A percentile compares a stretch with the other conserved stretches of the same genome.
These are phyloP conservation scores for Salix brachista DNA, from an alignment of 345 rosid genomes.

Conservation along the genomic window DNA sequence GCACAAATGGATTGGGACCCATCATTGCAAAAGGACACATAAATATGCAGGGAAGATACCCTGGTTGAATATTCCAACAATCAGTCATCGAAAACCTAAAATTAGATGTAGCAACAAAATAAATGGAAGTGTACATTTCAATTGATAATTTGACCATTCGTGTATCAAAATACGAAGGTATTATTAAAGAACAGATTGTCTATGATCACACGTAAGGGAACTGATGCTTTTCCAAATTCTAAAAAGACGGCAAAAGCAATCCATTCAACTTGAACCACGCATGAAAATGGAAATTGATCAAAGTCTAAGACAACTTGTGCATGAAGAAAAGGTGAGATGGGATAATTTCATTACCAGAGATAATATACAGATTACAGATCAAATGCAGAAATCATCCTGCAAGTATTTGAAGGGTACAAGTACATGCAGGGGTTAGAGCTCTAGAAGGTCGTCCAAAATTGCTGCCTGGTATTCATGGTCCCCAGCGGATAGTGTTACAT, in stretches of 20 bases:
- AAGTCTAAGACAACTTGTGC: not conserved
- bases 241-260: not conserved
- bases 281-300: not conserved
- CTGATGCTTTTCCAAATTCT: not conserved
- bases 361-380: constrained; percentile 21
- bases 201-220: too few species aligned
- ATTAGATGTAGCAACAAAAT: not conserved
- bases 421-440: constrained; percentile 17
- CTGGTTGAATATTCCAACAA: not conserved
- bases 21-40: not conserved
- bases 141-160: not conserved
- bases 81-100: not conserved
- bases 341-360: constrained; percentile 14
- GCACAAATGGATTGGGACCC: constrained; percentile 4
- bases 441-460: constrained; percentile 47
- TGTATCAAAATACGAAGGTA: not conserved
- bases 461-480: constrained; percentile 20
- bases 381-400: not conserved
- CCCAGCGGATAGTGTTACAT: constrained; percentile 26
- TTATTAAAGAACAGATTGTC: too few species aligned
- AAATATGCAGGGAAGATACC: not conserved
- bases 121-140: not conserved
- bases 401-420: not conserved
- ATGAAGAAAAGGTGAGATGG: too few species aligned
- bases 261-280: not conserved